Percentiles rank a stretch among this genome's conserved stretches.
These are phyloP conservation scores for Amauroascus niger DNA, from an alignment of 2,329 filamentous ascomycete species.

Conservation along the genomic window DNA sequence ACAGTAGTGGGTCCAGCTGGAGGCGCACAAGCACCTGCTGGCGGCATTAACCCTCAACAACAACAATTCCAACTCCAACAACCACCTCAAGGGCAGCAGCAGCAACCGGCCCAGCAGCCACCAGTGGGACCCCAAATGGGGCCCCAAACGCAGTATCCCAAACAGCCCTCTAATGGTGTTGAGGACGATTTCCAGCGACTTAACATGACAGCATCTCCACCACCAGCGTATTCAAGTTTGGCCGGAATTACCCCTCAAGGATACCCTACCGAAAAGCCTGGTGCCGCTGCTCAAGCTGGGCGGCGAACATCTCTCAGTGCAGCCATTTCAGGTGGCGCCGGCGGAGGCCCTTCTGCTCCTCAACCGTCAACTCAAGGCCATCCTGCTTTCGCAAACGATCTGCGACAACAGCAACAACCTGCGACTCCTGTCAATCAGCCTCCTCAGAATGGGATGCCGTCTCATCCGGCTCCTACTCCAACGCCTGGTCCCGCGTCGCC, in stretches of 20 bases:
- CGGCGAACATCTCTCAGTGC: slow-evolving; percentile 20
- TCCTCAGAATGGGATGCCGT: slow-evolving; percentile 3
- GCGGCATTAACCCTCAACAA: slow-evolving; percentile 29
- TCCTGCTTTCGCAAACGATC: slow-evolving; percentile 85
- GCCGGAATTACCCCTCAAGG: slow-evolving; percentile 36
- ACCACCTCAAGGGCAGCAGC: slow-evolving; percentile 22
- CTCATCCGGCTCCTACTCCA: slow-evolving; percentile 26
- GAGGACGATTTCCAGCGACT: slow-evolving; percentile 80
- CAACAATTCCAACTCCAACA: slow-evolving; percentile 38
- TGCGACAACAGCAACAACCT: slow-evolving; percentile 32
- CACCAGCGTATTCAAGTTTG: slow-evolving; percentile 88
- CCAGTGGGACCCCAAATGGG: slow-evolving; percentile 19
- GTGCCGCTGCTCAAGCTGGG: slow-evolving; percentile 12
- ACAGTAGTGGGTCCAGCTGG: slow-evolving; percentile 47
- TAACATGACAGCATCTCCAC: slow-evolving; percentile 70
- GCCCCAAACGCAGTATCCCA: slow-evolving; percentile 19
- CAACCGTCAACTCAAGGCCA: slow-evolving; percentile 45
- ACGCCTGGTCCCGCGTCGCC: slow-evolving; percentile 64
- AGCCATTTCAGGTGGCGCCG: slow-evolving; percentile 17
- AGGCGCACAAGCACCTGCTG: slow-evolving; percentile 2
- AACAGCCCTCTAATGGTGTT: slow-evolving; percentile 53
- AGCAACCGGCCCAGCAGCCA: slow-evolving; percentile 24
- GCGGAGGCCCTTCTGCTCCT: slow-evolving; percentile 20
- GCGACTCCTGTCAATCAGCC: not conserved
- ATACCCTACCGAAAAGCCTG: slow-evolving; percentile 71